These are phyloP conservation scores for Scheffersomyces titani DNA, from an alignment of 1,139 yeast species.

Conservation along the genomic window DNA sequence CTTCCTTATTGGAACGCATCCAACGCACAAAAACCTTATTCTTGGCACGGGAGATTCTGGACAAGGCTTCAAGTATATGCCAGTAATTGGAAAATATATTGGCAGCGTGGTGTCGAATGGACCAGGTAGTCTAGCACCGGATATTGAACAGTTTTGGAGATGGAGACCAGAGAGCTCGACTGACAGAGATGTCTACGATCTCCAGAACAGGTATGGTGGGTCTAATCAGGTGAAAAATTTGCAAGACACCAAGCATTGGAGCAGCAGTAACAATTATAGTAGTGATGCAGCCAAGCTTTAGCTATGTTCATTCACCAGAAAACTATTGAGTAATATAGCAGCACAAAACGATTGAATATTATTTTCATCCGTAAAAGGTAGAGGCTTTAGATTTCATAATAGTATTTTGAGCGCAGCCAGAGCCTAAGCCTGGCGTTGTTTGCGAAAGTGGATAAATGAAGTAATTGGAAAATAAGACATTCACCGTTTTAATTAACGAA, in stretches of 20 bases:
- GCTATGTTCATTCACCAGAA: too few relatives aligned
- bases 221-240: constrained; percentile 8
- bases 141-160: constrained; percentile 13
- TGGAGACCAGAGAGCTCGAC: constrained; percentile 23
- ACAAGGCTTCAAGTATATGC: constrained; percentile 44
- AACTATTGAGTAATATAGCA: too few relatives aligned
- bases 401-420: too few relatives aligned
- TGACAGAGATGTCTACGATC: constrained; percentile 10
- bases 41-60: constrained; percentile 51
- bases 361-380: neutral
- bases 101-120: constrained; percentile 18
- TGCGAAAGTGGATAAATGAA: too few relatives aligned
- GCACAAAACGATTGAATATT: neutral
- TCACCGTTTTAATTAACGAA: neutral
- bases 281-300: too few relatives aligned
- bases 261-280: neutral
- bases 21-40: constrained; percentile 25
- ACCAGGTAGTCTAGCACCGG: constrained; percentile 4
- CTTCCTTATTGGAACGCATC: constrained; percentile 44
- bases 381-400: neutral
- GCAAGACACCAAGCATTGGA: neutral
- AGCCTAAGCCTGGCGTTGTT: too few relatives aligned
- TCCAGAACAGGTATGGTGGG: constrained; percentile 29
- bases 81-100: constrained; percentile 44
- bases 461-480: neutral